Evolutionary conservation across 768 basidiomycete species (phyloP), one percentile per base, ranked within the genome.

Genomic region (Pleurotus eryngii): DNA sequence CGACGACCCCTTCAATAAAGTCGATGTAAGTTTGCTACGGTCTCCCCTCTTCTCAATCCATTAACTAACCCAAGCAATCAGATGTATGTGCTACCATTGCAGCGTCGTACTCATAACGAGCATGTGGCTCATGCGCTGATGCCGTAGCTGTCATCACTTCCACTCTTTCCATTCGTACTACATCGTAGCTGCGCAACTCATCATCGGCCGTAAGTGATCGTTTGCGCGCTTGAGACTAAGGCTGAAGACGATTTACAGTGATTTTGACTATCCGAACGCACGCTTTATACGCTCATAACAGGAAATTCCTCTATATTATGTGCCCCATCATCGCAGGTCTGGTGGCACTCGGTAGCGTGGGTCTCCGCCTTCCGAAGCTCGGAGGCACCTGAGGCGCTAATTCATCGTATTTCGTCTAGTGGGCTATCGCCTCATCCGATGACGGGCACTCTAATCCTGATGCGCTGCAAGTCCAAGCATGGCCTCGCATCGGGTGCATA

Each of bases 201-300:
- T 73, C 17, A 68, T 74, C 6, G 72, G 70, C 17, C 59, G 76
- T 72, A 58, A 47, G 72, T 69, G 12, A 11, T 39, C n/a, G n/a
- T 49, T 38, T 49, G 22, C 4, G 5, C 6, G 18, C 6, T 42
- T 9, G 5, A 2, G 18, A 18, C 38, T 24, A 3, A n/a, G 8
- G 11, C 30, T 49, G 15, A 14, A 3, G 45, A 26, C 30, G 8
- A 11, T 9, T 5, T 8, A 15, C 1, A 76, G 76, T 69, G 12
- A 65, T 77, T 26, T 65, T 77, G 47, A 73, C 76, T 5, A 76
- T 79, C 68, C 71, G 78, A 7, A 76, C 72, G 48, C 75, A 75
- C 55, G 78, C 78, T 7, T 62, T 80, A 5, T 80, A 76, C 56
- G 69, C 69, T n/a, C 69, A 72, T 8, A 73, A 62, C 26, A 63